phyloP scores from a whole-genome alignment of 2,329 filamentous ascomycete species.

The Colletotrichum theobromicola region DNA sequence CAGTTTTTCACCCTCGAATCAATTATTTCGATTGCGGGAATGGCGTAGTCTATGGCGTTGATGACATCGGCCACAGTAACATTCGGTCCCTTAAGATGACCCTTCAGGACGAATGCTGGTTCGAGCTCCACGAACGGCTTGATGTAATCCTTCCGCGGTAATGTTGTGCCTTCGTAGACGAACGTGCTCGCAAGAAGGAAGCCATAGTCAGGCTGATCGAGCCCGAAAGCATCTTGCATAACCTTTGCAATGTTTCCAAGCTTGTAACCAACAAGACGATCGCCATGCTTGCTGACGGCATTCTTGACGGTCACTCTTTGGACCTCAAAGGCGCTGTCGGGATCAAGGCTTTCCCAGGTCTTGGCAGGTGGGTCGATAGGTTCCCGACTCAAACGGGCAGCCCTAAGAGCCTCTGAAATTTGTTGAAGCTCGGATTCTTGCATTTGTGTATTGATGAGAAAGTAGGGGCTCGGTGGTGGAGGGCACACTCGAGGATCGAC shows the following conservation, averaged over 20 bases:
- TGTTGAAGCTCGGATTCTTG: background rate
- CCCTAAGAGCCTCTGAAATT: constrained; percentile 22
- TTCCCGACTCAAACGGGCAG: constrained; percentile 22
- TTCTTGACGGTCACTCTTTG: constrained; percentile 25
- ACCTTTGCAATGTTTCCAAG: constrained; percentile 35
- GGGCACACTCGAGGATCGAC: background rate
- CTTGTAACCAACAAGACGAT: constrained; percentile 30
- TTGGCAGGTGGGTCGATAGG: constrained; percentile 26
- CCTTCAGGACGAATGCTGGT: constrained; percentile 30
- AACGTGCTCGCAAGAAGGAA: constrained; percentile 30
- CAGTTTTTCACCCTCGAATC: constrained; percentile 31
- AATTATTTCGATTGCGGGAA: constrained; percentile 33
- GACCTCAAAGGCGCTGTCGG: constrained; percentile 26
- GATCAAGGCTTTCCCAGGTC: constrained; percentile 25
- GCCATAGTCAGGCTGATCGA: constrained; percentile 32
- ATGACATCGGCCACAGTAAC: constrained; percentile 31
- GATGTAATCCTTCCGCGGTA: constrained; percentile 26
- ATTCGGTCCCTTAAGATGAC: constrained; percentile 27
- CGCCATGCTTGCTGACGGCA: constrained; percentile 24
- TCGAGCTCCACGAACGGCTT: constrained; percentile 32
- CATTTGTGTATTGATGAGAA: background rate
- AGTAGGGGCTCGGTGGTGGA: background rate
- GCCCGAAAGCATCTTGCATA: constrained; percentile 32
- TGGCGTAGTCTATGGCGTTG: constrained; percentile 30
- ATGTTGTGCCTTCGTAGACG: constrained; percentile 27